Evolutionary conservation across 345 rosid genomes (phyloP).

Genomic region (Arabis alpina): DNA sequence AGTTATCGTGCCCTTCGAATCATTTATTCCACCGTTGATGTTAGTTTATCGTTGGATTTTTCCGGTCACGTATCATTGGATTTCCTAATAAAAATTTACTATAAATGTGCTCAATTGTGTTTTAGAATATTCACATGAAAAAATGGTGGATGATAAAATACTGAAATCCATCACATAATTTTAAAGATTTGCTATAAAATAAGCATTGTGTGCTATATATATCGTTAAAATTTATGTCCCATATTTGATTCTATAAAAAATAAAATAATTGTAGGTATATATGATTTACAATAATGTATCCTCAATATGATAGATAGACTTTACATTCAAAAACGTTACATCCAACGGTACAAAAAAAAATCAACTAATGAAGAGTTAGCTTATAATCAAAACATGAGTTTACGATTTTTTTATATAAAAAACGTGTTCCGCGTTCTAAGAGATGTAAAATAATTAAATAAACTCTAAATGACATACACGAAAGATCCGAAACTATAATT

Average conservation of each 20-base stretch:
- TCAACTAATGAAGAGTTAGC: neutral
- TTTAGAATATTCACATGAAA: neutral
- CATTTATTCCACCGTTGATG: slow-evolving; percentile 4
- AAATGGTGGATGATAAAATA: neutral
- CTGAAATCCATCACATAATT: neutral
- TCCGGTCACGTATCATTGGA: neutral
- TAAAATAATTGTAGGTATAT: neutral
- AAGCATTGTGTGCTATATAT: too few species aligned
- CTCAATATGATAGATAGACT: neutral
- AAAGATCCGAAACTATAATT: neutral
- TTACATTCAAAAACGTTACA: too few species aligned
- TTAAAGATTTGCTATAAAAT: too few species aligned
- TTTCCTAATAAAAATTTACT: neutral
- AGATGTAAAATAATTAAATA: neutral
- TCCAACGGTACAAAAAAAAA: too few species aligned
- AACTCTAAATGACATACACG: neutral
- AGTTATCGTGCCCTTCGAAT: neutral
- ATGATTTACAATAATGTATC: neutral
- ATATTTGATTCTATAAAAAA: neutral
- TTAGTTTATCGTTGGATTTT: neutral
- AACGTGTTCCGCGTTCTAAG: neutral
- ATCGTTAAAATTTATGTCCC: neutral
- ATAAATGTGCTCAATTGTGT: neutral
- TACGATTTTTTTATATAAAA: neutral
- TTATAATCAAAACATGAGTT: neutral